Conservation (phyloP, 768 basidiomycete species). For the Psilocybe cyanescens region DNA sequence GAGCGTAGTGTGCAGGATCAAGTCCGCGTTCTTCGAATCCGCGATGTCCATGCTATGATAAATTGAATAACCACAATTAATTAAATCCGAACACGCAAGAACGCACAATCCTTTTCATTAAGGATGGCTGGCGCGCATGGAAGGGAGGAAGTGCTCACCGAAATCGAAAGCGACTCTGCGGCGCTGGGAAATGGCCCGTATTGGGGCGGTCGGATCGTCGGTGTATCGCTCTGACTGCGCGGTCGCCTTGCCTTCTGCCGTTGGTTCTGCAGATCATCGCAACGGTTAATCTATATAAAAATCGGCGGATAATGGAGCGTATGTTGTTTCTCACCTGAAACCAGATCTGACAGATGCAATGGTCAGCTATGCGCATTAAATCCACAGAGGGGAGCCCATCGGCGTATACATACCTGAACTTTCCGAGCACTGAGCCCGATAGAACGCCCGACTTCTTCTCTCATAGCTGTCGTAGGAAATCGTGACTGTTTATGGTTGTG, state of each 20-base stretch:
- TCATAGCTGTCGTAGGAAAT: slow-evolving; percentile 86
- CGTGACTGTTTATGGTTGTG: slow-evolving; percentile 60
- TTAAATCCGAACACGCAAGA: slow-evolving; percentile 12
- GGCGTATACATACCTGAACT: slow-evolving; percentile 70
- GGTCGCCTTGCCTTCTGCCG: slow-evolving; percentile 86
- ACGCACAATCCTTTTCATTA: slow-evolving; percentile 4
- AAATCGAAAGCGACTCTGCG: slow-evolving; percentile 34
- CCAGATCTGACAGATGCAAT: slow-evolving; percentile 66
- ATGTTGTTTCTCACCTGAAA: slow-evolving; percentile 65
- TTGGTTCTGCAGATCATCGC: slow-evolving; percentile 64
- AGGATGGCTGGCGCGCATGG: background rate
- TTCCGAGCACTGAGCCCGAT: slow-evolving; percentile 91
- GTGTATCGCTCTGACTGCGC: slow-evolving; percentile 58
- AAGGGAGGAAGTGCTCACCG: slow-evolving; percentile 13
- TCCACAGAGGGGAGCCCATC: slow-evolving; percentile 2
- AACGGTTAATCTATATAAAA: slow-evolving; percentile 22
- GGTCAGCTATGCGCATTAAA: slow-evolving; percentile 21
- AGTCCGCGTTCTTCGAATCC: slow-evolving; percentile 22
- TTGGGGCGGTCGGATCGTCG: slow-evolving; percentile 59
- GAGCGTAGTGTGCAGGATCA: slow-evolving; percentile 15
- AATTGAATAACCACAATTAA: slow-evolving; percentile 6
- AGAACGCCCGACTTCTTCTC: slow-evolving; percentile 84
- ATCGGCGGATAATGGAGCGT: slow-evolving; percentile 7
- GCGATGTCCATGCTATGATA: slow-evolving; percentile 17
- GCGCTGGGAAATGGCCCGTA: slow-evolving; percentile 63